These are phyloP conservation scores for Candida ulmi DNA, from an alignment of 805 yeast species.

Conservation along the genomic window DNA sequence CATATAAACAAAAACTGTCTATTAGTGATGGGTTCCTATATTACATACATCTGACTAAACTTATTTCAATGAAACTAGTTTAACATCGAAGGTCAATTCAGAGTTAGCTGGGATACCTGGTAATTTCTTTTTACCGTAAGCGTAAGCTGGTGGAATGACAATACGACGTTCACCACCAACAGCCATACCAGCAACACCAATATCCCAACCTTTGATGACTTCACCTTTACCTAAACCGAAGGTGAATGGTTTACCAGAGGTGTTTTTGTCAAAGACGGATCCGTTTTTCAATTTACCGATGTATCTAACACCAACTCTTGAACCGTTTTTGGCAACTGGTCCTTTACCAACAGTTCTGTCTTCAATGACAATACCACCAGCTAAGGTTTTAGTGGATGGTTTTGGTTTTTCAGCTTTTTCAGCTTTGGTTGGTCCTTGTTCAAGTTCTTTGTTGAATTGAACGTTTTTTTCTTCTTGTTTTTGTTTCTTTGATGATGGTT, in stretches of 20 bases:
- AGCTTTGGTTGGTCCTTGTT: conserved; percentile 83
- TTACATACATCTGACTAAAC: too few relatives aligned
- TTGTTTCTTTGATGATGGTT: conserved; percentile 18
- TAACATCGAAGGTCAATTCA: conserved; percentile 93
- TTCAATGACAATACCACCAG: conserved; percentile 91
- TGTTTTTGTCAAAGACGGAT: conserved; percentile 94
- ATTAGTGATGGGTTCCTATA: too few relatives aligned
- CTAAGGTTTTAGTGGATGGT: conserved; percentile 69
- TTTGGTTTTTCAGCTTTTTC: conserved; percentile 39
- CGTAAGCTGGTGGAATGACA: conserved; percentile 91
- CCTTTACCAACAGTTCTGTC: conserved; percentile 91
- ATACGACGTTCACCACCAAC: conserved; percentile 99
- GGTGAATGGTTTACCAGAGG: conserved; percentile 91
- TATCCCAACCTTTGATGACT: conserved; percentile 97
- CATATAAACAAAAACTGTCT: too few relatives aligned
- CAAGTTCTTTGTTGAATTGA: conserved; percentile 84
- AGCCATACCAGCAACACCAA: conserved; percentile 98
- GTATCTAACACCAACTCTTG: conserved; percentile 94
- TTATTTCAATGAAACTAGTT: conserved; percentile 84
- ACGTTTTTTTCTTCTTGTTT: conserved; percentile 60
- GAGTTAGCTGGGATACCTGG: conserved; percentile 99
- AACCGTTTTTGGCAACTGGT: conserved; percentile 78
- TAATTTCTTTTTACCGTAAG: conserved; percentile 88
- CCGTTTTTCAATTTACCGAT: conserved; percentile 97
- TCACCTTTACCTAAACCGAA: conserved; percentile 95